Evolutionary conservation across 202 grass and related monocot genomes (phyloP).

Genomic region (Brachypodium distachyon): DNA sequence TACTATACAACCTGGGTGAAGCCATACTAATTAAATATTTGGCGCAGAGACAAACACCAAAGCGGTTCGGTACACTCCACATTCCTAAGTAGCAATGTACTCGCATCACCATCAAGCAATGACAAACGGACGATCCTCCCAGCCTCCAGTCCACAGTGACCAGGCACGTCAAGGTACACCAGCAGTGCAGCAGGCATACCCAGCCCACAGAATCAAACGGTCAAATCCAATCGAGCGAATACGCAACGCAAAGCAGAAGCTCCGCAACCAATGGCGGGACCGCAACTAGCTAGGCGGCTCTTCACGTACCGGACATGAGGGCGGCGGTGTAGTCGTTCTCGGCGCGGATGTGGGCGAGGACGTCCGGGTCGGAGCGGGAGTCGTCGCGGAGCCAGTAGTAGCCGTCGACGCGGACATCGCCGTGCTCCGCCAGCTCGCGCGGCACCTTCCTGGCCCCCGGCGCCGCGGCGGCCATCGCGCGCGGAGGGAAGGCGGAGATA

Average conservation of each 20-base stretch:
- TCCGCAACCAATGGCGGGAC: not conserved
- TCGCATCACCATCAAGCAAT: not conserved
- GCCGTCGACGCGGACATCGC: slow-evolving; percentile 64
- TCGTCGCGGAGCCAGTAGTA: slow-evolving; percentile 97
- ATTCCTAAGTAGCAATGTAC: not conserved
- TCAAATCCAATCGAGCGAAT: not conserved
- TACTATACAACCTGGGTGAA: not conserved
- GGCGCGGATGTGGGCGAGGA: slow-evolving; percentile 60
- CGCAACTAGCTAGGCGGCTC: not conserved
- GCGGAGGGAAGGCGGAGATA: slow-evolving; percentile 7
- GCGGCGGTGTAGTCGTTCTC: slow-evolving; percentile 66
- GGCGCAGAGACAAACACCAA: not conserved
- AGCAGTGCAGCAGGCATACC: not conserved
- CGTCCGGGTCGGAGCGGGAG: slow-evolving; percentile 53
- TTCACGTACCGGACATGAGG: slow-evolving; percentile 73
- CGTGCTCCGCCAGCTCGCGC: slow-evolving; percentile 55
- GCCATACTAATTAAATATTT: not conserved
- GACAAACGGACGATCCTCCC: not conserved
- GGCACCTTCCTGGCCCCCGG: slow-evolving; percentile 62
- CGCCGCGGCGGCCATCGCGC: slow-evolving; percentile 11
- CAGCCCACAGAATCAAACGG: not conserved
- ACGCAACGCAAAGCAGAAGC: not conserved
- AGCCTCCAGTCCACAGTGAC: no score
- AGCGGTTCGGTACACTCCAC: not conserved
- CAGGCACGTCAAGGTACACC: not conserved